These are phyloP conservation scores for Phytophthora podocarpi DNA, from an alignment of 352 stramenopile genomes.

Conservation along the genomic window DNA sequence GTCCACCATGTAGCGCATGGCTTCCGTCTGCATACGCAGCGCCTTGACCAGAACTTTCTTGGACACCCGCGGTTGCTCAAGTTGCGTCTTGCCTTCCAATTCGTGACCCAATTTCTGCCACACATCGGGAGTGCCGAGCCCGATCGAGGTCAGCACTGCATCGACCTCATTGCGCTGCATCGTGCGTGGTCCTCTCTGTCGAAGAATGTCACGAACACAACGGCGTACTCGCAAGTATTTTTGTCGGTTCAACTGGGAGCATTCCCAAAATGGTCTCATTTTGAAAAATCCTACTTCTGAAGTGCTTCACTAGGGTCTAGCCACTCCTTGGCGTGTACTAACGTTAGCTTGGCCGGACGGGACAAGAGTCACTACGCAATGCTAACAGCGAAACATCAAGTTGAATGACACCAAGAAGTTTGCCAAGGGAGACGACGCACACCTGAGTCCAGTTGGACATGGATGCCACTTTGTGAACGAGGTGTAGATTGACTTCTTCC, in stretches of 20 bases:
- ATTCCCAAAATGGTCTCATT: constrained; percentile 24
- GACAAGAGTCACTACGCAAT: constrained; percentile 1
- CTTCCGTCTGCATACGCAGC: constrained; percentile 81
- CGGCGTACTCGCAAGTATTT: constrained; percentile 22
- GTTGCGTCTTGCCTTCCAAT: constrained; percentile 77
- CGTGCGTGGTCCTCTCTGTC: background rate
- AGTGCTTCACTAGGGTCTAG: background rate
- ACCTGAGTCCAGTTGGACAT: constrained; percentile 88
- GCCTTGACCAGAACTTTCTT: constrained; percentile 88
- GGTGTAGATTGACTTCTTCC: constrained; percentile 73
- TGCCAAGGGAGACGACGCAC: constrained; percentile 76
- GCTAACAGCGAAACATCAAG: constrained; percentile 58
- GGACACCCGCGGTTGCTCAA: constrained; percentile 79
- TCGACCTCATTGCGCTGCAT: constrained; percentile 90
- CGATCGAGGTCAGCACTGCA: constrained; percentile 59
- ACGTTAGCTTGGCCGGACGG: constrained; percentile 10
- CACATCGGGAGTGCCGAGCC: constrained; percentile 75
- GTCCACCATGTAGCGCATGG: constrained; percentile 84
- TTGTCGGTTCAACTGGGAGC: constrained; percentile 17
- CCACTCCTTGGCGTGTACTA: no score
- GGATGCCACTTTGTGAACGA: constrained; percentile 78
- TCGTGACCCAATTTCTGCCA: constrained; percentile 83
- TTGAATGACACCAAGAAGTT: constrained; percentile 73
- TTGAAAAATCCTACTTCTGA: no score
- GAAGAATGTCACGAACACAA: constrained; percentile 13